phyloP scores from a whole-genome alignment of 164 flowering plant genomes.

The Stephania japonica region DNA sequence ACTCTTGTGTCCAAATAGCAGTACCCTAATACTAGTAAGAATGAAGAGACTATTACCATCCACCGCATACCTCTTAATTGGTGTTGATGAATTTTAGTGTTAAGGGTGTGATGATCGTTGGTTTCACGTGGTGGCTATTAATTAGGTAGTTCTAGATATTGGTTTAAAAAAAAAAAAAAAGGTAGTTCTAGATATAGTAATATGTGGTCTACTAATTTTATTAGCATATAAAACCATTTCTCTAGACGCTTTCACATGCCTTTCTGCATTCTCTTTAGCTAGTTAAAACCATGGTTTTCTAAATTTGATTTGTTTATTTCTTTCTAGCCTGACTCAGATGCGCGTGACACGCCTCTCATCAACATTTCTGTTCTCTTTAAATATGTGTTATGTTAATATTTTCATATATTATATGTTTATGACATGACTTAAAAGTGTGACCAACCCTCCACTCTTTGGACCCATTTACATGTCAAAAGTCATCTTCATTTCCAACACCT shows the following conservation, averaged over 20 bases:
- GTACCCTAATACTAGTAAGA: too few relatives aligned
- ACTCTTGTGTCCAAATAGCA: too few relatives aligned
- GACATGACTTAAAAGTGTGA: neutral
- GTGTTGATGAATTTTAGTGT: slow-evolving; percentile 7
- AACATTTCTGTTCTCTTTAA: neutral
- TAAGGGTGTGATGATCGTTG: neutral
- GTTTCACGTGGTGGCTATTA: slow-evolving; percentile 25
- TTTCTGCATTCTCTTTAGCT: neutral
- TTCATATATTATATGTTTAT: too few relatives aligned
- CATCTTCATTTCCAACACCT: neutral
- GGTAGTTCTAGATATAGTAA: slow-evolving; percentile 9
- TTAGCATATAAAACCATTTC: neutral
- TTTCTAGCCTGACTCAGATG: neutral
- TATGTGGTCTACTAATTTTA: too few relatives aligned
- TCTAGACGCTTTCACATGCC: slow-evolving; percentile 13
- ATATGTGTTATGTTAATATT: neutral
- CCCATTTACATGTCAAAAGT: neutral
- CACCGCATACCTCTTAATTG: too few relatives aligned
- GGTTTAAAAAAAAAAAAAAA: too few relatives aligned
- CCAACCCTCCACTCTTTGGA: neutral
- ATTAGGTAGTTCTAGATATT: slow-evolving; percentile 16
- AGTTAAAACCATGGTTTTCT: neutral
- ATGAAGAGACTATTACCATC: too few relatives aligned
- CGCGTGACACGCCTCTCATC: neutral
- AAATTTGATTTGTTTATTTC: neutral